Percentiles rank a stretch among this genome's conserved stretches.
Conservation (phyloP, 2,329 filamentous ascomycete genomes). For the Penicillium sp. region DNA sequence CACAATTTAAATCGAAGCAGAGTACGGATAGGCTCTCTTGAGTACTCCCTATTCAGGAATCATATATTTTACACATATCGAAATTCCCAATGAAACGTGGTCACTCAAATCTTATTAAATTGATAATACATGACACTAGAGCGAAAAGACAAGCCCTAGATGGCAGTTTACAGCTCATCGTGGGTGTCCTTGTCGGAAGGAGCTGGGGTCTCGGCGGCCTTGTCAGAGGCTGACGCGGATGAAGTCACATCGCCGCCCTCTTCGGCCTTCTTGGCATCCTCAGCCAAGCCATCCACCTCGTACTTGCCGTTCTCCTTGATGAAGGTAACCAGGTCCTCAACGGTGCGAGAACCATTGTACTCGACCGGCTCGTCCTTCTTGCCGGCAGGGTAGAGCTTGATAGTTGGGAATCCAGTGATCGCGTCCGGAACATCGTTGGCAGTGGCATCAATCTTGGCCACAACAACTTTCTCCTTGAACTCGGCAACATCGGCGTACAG, state of each 20-base stretch:
- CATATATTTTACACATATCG: too few relatives aligned
- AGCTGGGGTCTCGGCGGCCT: conserved; percentile 26
- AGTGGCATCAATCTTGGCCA: conserved; percentile 93
- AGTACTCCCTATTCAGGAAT: too few relatives aligned
- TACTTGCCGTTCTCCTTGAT: conserved; percentile 93
- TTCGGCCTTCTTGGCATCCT: conserved; percentile 56
- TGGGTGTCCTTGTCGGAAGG: conserved; percentile 32
- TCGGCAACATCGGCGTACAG: conserved; percentile 53
- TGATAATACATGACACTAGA: conserved; percentile 18
- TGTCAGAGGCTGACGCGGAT: conserved; percentile 12
- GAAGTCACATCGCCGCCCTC: conserved; percentile 36
- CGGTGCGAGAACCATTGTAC: conserved; percentile 81
- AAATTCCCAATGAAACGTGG: too few relatives aligned
- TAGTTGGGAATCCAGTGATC: conserved; percentile 96
- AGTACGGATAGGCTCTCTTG: too few relatives aligned
- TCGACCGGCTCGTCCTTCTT: conserved; percentile 79
- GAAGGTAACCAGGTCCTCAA: conserved; percentile 90
- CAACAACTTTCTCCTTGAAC: conserved; percentile 58
- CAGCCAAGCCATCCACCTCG: conserved; percentile 65
- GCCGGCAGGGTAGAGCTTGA: conserved; percentile 94
- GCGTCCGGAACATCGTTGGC: conserved; percentile 95
- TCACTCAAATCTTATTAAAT: conserved; percentile 11
- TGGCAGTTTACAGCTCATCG: conserved; percentile 39
- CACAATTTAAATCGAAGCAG: too few relatives aligned
- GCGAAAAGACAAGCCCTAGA: conserved; percentile 1